Evolutionary conservation across 177 flowering plant species (phyloP), one percentile per base, ranked within the genome.

Genomic region (Vitis hybrid): DNA sequence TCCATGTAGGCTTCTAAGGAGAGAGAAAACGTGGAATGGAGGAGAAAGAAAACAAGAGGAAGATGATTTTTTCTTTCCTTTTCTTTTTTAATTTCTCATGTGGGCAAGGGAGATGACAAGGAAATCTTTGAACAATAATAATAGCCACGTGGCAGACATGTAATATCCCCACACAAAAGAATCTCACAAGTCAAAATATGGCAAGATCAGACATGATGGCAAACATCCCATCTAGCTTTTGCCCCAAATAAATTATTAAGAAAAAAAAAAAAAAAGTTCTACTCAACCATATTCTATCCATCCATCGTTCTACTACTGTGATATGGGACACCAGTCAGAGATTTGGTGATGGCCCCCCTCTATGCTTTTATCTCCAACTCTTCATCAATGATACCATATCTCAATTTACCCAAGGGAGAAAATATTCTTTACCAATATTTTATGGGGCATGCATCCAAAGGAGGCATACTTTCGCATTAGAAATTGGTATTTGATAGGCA

Each of bases 171-270:
- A 60, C 65, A 11, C 54, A 57, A 56, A 39, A 68, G 80, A 72
- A 78, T 76, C 80, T 75, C 62, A 70, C 17, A 76, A 81, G 82
- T 81, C 82, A 81, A 81, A 76, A 60, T 61, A 64, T 34, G 45
- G 75, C 68, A 72, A 68, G 65, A 71, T 71, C 73, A 60, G 65
- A 65, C 75, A 80, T 73, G 48, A 75, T 78, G 58, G 64, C 70
- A 63, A 67, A 74, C 70, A 71, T 76, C 76, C 80, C 71, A 71
- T 58, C 67, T n/a, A 32, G 60, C 76, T 81, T 78, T 81, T 76
- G 61, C 73, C 66, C 69, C 75, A 67, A 67, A 61, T 39, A 39
- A 39, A 39, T 39, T 39, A 39, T 39, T 39, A 39, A 39, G 68
- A 21, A 39, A 49, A 60, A 34, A 69, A 32, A 23, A 23, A 45